Conservation (phyloP, 306 rosid species). For the Gastrolobium villosum region DNA sequence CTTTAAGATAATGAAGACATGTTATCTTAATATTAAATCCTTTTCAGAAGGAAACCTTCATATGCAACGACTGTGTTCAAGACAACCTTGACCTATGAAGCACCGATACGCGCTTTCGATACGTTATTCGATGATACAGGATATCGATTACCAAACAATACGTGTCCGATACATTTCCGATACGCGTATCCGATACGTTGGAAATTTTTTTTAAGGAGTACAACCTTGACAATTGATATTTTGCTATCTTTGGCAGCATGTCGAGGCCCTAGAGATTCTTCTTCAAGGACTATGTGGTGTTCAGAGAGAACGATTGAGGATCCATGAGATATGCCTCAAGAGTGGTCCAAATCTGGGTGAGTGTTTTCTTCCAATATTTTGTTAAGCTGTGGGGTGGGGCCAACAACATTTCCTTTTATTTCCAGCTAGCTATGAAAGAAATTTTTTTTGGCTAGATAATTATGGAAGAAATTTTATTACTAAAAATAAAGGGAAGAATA, state of each 20-base stretch:
- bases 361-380: constrained; percentile 24
- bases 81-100: constrained; percentile 18
- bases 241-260: constrained; percentile 71
- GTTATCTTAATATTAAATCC: constrained; percentile 15
- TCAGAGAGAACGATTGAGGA: constrained; percentile 77
- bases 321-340: constrained; percentile 92
- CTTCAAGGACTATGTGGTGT: constrained; percentile 98
- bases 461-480: not conserved
- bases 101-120: no score
- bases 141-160: no score
- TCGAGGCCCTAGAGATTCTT: constrained; percentile 97
- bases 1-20: constrained; percentile 6
- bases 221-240: constrained; percentile 34
- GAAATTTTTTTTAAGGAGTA: no score
- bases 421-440: not conserved
- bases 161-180: no score
- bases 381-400: not conserved
- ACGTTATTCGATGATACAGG: no score
- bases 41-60: not conserved
- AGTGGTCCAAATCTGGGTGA: constrained; percentile 85
- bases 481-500: constrained; percentile 8
- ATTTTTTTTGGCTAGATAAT: not conserved
- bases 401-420: not conserved
- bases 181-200: no score
- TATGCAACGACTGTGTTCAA: not conserved